Conservation (phyloP, 495 filamentous ascomycete species). For the Podospora anserina region DNA sequence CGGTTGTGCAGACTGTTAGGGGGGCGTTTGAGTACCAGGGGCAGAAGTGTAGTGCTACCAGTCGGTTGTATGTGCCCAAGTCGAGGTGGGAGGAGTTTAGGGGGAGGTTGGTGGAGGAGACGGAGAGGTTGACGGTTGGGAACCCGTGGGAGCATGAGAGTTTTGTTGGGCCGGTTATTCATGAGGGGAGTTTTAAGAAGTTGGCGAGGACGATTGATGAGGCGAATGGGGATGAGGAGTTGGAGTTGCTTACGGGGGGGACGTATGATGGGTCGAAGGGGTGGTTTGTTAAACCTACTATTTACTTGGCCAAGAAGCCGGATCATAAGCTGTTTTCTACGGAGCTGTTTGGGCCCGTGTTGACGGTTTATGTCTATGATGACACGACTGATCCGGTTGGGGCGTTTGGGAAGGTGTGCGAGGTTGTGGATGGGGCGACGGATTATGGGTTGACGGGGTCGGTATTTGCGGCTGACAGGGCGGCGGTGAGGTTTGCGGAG, state of each 20-base stretch:
- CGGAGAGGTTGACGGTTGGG: constrained; percentile 64
- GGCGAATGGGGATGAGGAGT: constrained; percentile 60
- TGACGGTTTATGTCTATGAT: constrained; percentile 68
- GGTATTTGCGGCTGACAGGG: constrained; percentile 71
- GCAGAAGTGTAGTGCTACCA: constrained; percentile 85
- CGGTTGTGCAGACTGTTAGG: constrained; percentile 75
- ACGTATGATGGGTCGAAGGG: constrained; percentile 65
- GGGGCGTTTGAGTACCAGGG: constrained; percentile 89
- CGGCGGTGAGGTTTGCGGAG: constrained; percentile 63
- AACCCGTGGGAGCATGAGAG: constrained; percentile 63
- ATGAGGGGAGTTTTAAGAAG: constrained; percentile 67
- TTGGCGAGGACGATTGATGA: constrained; percentile 63
- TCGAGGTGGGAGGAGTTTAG: constrained; percentile 68
- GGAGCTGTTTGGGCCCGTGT: constrained; percentile 76
- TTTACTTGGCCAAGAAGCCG: constrained; percentile 61
- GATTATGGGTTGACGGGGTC: constrained; percentile 79
- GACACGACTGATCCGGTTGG: constrained; percentile 54
- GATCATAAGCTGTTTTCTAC: constrained; percentile 63
- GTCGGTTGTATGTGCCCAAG: constrained; percentile 68
- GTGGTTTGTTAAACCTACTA: constrained; percentile 70
- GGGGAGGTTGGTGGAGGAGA: constrained; percentile 59
- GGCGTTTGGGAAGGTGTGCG: constrained; percentile 55
- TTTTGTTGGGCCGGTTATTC: constrained; percentile 79
- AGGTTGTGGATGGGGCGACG: constrained; percentile 59
- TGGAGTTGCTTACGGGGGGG: constrained; percentile 65